Conservation (phyloP, 805 yeast species). For the Middelhovenomyces tepae region DNA sequence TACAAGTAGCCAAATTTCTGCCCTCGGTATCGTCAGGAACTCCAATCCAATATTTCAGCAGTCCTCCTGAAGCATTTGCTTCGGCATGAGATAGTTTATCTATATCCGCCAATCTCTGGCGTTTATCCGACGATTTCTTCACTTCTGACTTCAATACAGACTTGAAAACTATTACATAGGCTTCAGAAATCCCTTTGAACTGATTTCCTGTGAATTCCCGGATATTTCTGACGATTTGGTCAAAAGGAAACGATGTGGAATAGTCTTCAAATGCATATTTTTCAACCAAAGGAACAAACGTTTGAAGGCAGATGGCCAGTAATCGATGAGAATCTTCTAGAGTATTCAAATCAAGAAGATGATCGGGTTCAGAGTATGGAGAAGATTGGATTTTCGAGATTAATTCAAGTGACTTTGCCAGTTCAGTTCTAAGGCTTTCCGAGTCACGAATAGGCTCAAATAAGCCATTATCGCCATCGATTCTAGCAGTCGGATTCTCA, state of each 20-base stretch:
- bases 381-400: conserved; percentile 28
- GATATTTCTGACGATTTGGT: conserved; percentile 17
- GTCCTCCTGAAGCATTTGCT: conserved; percentile 32
- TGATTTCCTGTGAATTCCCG: conserved; percentile 5
- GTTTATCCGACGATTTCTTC: conserved; percentile 20
- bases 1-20: conserved; percentile 33
- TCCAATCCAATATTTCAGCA: conserved; percentile 35
- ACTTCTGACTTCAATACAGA: conserved; percentile 26
- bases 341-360: conserved; percentile 23
- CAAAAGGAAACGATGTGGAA: conserved; percentile 25
- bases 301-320: conserved; percentile 27
- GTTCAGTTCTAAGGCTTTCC: too few species aligned
- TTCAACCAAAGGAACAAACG: conserved; percentile 17
- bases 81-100: conserved; percentile 31
- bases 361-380: conserved; percentile 27
- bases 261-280: conserved; percentile 25
- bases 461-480: too few species aligned
- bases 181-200: conserved; percentile 14
- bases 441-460: too few species aligned
- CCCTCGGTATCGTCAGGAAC: conserved; percentile 28
- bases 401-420: too few species aligned
- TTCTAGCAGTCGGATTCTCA: conserved; percentile 3
- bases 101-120: conserved; percentile 24
- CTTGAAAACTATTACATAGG: conserved; percentile 31
- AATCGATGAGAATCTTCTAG: conserved; percentile 21